Evolutionary conservation across 768 basidiomycete genomes (phyloP).

Genomic region (Dioszegia hungarica): DNA sequence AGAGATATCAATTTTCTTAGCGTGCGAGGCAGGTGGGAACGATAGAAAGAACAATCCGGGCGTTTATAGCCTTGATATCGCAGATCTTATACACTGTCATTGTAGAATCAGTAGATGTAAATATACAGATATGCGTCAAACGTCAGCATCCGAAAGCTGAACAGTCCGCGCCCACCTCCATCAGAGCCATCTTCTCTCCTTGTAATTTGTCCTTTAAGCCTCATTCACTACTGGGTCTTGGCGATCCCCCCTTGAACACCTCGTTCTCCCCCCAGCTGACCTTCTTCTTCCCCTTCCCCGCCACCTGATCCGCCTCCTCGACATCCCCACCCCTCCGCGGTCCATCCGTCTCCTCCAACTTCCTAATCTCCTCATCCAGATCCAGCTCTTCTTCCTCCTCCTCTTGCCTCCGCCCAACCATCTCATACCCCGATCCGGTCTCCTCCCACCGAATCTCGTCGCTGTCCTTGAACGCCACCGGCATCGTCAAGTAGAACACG

Average conservation of each 20-base stretch:
- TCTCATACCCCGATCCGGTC: slow-evolving; percentile 26
- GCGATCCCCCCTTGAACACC: slow-evolving; percentile 26
- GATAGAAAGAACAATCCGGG: no score
- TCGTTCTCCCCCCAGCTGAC: slow-evolving; percentile 42
- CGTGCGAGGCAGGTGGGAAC: no score
- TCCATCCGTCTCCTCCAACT: slow-evolving; percentile 34
- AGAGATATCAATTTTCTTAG: no score
- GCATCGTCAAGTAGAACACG: slow-evolving; percentile 83
- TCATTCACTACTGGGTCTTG: slow-evolving; percentile 1
- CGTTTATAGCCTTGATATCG: no score
- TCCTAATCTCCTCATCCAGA: slow-evolving; percentile 46
- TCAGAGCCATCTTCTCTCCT: no score
- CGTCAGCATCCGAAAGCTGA: no score
- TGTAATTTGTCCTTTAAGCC: no score
- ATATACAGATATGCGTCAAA: no score
- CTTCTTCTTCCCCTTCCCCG: slow-evolving; percentile 27
- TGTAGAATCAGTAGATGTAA: no score
- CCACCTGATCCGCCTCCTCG: slow-evolving; percentile 4
- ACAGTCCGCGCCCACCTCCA: no score
- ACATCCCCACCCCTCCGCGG: slow-evolving; percentile 10
- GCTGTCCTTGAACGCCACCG: slow-evolving; percentile 65
- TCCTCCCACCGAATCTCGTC: slow-evolving; percentile 49
- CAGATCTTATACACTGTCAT: no score
- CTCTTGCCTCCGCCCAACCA: slow-evolving; percentile 16
- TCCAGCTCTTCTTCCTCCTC: slow-evolving; percentile 16